Percentiles rank a stretch among this genome's conserved stretches.
Conservation (phyloP, 495 filamentous ascomycete species). For the Stereocaulon alpinum region DNA sequence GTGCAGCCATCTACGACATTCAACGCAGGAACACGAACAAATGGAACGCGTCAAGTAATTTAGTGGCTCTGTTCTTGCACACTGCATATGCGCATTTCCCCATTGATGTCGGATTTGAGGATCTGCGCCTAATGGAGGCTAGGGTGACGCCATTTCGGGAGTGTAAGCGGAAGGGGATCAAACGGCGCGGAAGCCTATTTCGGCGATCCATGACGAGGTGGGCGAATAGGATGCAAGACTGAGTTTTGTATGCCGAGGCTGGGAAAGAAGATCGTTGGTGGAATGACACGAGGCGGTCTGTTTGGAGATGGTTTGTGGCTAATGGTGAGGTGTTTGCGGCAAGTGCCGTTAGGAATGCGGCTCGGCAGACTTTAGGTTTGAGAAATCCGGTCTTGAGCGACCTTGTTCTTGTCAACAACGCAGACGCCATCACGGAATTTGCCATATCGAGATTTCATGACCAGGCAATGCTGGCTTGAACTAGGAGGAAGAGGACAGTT, state of each 20-base stretch:
- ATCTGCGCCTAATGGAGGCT: background rate
- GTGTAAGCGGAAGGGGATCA: background rate
- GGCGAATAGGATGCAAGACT: background rate
- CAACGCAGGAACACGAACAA: slow-evolving; percentile 3
- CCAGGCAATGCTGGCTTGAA: no score
- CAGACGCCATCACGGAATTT: no score
- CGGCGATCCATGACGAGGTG: background rate
- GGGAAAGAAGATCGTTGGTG: background rate
- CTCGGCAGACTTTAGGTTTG: no score
- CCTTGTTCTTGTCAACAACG: no score
- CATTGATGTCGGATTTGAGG: background rate
- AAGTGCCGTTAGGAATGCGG: no score
- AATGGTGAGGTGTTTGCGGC: no score
- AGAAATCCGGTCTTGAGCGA: no score
- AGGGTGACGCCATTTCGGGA: background rate
- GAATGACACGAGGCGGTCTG: no score
- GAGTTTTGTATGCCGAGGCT: background rate
- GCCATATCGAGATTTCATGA: no score
- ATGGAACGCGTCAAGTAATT: background rate
- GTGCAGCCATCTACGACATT: background rate
- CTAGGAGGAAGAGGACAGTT: no score
- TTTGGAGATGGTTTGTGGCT: no score
- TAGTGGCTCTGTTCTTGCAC: background rate
- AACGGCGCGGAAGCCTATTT: background rate
- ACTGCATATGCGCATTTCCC: background rate